Evolutionary conservation across 1,284 basidiomycete species (phyloP).

Genomic region (Meripilus lineatus): DNA sequence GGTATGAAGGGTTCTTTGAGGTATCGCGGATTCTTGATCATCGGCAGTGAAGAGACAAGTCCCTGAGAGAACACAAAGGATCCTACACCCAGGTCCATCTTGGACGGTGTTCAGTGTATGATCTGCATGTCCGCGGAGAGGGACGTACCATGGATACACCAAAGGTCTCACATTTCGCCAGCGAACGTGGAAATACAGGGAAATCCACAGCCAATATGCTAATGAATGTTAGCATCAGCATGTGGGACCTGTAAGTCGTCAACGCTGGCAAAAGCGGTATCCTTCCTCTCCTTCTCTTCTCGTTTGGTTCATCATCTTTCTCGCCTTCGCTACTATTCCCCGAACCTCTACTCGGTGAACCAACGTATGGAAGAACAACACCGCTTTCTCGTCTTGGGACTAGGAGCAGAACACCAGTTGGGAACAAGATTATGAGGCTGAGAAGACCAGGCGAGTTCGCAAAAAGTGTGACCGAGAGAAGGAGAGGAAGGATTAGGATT

Average conservation of each 20-base stretch:
- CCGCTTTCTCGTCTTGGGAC: constrained; percentile 26
- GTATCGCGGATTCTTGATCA: constrained; percentile 57
- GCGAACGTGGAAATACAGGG: constrained; percentile 79
- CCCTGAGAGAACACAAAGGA: constrained; percentile 96
- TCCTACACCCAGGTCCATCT: constrained; percentile 99
- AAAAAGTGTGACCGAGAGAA: constrained; percentile 76
- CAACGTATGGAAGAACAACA: background rate
- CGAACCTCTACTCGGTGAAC: background rate
- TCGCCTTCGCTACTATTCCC: background rate
- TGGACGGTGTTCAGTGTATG: background rate
- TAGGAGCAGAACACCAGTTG: constrained; percentile 35
- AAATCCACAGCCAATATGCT: constrained; percentile 98
- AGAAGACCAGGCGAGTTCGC: constrained; percentile 55
- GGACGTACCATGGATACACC: constrained; percentile 82
- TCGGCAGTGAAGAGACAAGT: constrained; percentile 77
- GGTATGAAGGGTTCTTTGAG: constrained; percentile 43
- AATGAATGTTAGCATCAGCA: constrained; percentile 91
- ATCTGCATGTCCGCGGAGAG: background rate
- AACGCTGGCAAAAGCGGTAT: constrained; percentile 61
- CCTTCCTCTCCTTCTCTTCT: constrained; percentile 9
- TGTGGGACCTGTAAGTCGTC: constrained; percentile 89
- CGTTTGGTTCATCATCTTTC: constrained; percentile 1
- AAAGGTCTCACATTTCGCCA: constrained; percentile 94
- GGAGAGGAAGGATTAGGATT: constrained; percentile 69
- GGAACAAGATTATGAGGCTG: constrained; percentile 38